Evolutionary conservation across 148 eudicot genomes (phyloP).

Genomic region (Cornus kousa): DNA sequence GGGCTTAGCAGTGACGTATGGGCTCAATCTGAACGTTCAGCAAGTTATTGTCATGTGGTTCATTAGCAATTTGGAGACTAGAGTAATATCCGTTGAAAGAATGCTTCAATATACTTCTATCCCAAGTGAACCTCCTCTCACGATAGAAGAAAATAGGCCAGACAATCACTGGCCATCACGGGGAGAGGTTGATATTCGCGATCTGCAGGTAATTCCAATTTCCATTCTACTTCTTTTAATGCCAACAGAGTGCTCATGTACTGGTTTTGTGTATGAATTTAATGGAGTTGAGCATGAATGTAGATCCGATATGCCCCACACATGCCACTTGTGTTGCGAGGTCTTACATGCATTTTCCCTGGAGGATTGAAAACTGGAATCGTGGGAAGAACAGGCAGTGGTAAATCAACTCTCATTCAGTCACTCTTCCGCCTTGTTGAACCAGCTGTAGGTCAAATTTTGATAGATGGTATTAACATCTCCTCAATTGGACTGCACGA

Average conservation of each 20-base stretch:
- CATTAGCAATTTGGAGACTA: slow-evolving; percentile 47
- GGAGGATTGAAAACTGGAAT: slow-evolving; percentile 59
- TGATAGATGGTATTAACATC: slow-evolving; percentile 46
- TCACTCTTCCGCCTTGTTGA: slow-evolving; percentile 60
- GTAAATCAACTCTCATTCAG: slow-evolving; percentile 66
- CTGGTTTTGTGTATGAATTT: background rate
- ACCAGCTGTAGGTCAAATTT: slow-evolving; percentile 51
- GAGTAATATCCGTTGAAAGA: slow-evolving; percentile 63
- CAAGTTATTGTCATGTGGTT: slow-evolving; percentile 36
- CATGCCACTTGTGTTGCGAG: slow-evolving; percentile 56
- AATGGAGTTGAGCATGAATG: background rate
- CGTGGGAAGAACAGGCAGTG: slow-evolving; percentile 69
- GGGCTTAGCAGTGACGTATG: slow-evolving; percentile 62
- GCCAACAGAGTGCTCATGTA: background rate
- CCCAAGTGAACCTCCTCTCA: slow-evolving; percentile 54
- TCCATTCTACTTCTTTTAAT: background rate
- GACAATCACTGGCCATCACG: slow-evolving; percentile 43
- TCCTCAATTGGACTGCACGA: slow-evolving; percentile 54
- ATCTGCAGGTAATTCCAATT: slow-evolving; percentile 39
- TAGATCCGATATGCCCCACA: slow-evolving; percentile 59
- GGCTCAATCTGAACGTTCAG: slow-evolving; percentile 40
- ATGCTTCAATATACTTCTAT: slow-evolving; percentile 53
- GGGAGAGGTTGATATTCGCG: slow-evolving; percentile 43
- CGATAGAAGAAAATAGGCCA: slow-evolving; percentile 45
- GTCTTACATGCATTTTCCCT: slow-evolving; percentile 52